Evolutionary conservation across 495 filamentous ascomycete species (phyloP).

Genomic region (Penicilliopsis zonata): DNA sequence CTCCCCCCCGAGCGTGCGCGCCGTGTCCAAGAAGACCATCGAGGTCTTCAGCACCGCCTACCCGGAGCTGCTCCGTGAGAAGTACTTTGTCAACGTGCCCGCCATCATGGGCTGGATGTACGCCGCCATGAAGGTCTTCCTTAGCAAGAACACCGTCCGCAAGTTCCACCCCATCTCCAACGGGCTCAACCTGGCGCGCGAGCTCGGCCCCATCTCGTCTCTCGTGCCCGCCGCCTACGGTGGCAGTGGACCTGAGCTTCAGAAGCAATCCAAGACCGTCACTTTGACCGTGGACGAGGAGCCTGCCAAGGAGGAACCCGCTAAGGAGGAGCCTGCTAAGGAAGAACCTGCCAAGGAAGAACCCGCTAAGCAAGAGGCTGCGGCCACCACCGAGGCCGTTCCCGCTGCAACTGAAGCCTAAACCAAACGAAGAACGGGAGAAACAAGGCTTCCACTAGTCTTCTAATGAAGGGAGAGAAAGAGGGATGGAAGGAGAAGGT

Average conservation of each 20-base stretch:
- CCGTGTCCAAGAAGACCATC: conserved; percentile 67
- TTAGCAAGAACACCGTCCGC: conserved; percentile 66
- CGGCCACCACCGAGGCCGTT: conserved; percentile 8
- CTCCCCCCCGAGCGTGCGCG: conserved; percentile 52
- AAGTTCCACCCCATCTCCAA: conserved; percentile 78
- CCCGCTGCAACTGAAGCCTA: conserved; percentile 12
- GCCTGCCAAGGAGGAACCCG: conserved; percentile 6
- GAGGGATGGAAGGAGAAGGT: not conserved
- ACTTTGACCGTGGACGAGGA: conserved; percentile 14
- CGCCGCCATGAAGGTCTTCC: conserved; percentile 62
- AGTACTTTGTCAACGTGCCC: conserved; percentile 90
- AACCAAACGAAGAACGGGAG: too few species aligned
- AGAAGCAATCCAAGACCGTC: conserved; percentile 17
- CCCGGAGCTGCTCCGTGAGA: conserved; percentile 76
- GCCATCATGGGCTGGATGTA: conserved; percentile 82
- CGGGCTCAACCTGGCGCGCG: conserved; percentile 53
- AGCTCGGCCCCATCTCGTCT: conserved; percentile 48
- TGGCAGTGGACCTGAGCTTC: conserved; percentile 42
- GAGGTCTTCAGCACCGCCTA: conserved; percentile 65
- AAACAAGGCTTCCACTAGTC: too few species aligned
- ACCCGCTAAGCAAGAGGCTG: conserved; percentile 3
- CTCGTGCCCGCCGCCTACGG: conserved; percentile 57
- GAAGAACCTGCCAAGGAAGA: conserved; percentile 6
- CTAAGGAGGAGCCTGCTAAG: conserved; percentile 8
- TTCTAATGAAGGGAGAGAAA: not conserved